These are phyloP conservation scores for Ilyonectria sp. DNA, from an alignment of 2,329 filamentous ascomycete genomes.

Conservation along the genomic window DNA sequence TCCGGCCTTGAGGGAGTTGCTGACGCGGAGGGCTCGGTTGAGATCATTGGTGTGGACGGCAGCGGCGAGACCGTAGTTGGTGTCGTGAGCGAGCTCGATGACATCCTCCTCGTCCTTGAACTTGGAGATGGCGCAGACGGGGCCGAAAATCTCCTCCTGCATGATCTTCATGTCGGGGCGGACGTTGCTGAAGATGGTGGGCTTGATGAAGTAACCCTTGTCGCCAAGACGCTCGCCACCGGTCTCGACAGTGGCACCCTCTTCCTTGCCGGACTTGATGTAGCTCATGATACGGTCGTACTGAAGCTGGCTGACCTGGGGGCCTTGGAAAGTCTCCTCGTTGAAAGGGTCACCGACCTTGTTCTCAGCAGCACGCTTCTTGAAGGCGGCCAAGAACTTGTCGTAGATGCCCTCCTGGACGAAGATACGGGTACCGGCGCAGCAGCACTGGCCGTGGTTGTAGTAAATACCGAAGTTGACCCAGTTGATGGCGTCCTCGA, in stretches of 20 bases:
- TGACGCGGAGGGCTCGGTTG: slow-evolving; percentile 85
- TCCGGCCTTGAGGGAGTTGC: slow-evolving; percentile 81
- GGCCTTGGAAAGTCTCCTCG: slow-evolving; percentile 86
- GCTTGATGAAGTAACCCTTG: slow-evolving; percentile 92
- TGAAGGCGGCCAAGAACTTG: slow-evolving; percentile 87
- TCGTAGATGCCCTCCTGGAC: slow-evolving; percentile 91
- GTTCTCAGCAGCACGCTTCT: slow-evolving; percentile 81
- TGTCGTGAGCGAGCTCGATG: slow-evolving; percentile 81
- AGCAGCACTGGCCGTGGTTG: slow-evolving; percentile 78
- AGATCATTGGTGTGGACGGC: slow-evolving; percentile 87
- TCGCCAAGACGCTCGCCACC: slow-evolving; percentile 70
- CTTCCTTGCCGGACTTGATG: slow-evolving; percentile 77
- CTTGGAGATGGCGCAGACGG: slow-evolving; percentile 87
- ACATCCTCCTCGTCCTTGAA: slow-evolving; percentile 88
- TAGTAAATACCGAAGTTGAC: slow-evolving; percentile 80
- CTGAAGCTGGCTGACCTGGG: slow-evolving; percentile 88
- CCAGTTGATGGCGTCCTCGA: slow-evolving; percentile 84
- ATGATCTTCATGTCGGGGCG: slow-evolving; percentile 90
- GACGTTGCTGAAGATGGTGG: slow-evolving; percentile 91
- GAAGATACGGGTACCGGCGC: slow-evolving; percentile 86
- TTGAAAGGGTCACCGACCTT: slow-evolving; percentile 88
- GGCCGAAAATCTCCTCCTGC: slow-evolving; percentile 93
- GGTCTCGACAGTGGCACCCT: slow-evolving; percentile 74
- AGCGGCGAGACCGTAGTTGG: slow-evolving; percentile 85
- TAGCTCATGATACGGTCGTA: slow-evolving; percentile 91